phyloP scores from a whole-genome alignment of 2,329 filamentous ascomycete genomes.

The Clonostachys rhizophaga region DNA sequence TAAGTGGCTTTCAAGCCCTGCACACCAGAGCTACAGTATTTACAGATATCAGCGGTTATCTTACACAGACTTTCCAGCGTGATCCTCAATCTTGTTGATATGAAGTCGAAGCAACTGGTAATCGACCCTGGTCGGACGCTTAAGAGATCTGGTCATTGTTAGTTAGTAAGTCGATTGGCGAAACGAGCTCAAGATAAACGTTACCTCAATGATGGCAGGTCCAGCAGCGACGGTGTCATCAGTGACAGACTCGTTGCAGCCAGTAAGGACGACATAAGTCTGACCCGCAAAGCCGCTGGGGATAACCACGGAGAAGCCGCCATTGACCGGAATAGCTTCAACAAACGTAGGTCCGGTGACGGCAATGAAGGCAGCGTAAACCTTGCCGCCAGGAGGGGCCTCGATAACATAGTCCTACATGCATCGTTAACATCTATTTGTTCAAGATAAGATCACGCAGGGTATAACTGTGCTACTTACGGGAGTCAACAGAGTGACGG shows the following conservation, averaged over 20 bases:
- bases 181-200: too few relatives aligned
- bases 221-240: slow-evolving; percentile 30
- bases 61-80: too few relatives aligned
- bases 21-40: too few relatives aligned
- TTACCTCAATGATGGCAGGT: slow-evolving; percentile 24
- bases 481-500: slow-evolving; percentile 16
- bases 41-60: too few relatives aligned
- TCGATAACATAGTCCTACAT: slow-evolving; percentile 12
- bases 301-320: slow-evolving; percentile 13
- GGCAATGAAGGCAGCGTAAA: slow-evolving; percentile 27
- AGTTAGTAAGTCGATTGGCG: too few relatives aligned
- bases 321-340: slow-evolving; percentile 9
- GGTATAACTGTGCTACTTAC: slow-evolving; percentile 10
- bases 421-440: not conserved
- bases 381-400: slow-evolving; percentile 9
- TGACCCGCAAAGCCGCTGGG: slow-evolving; percentile 25
- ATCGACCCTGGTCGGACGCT: too few relatives aligned
- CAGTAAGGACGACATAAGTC: slow-evolving; percentile 31
- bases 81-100: too few relatives aligned
- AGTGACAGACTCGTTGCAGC: slow-evolving; percentile 22
- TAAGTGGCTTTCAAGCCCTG: too few relatives aligned
- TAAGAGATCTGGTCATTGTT: too few relatives aligned
- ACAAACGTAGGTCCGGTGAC: slow-evolving; percentile 14
- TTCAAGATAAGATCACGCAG: not conserved
- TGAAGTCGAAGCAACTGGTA: too few relatives aligned